Evolutionary conservation across 352 stramenopile species (phyloP).

Genomic region (Albugo laibachii): DNA sequence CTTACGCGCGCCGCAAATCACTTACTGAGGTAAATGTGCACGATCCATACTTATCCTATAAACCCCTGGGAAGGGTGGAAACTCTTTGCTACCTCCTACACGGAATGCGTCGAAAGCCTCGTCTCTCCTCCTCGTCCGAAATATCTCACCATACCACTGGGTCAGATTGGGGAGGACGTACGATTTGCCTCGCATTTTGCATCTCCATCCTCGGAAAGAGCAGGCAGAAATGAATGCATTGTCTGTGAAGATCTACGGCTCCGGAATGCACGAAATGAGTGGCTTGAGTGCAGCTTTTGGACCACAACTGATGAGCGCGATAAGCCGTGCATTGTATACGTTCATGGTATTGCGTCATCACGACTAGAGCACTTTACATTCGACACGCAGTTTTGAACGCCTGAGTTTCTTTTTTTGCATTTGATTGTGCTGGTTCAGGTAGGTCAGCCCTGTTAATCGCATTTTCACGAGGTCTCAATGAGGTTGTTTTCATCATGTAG

Average conservation of each 20-base stretch:
- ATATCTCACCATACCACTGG: conserved; percentile 36
- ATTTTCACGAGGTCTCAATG: too few relatives aligned
- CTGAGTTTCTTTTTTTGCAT: conserved; percentile 47
- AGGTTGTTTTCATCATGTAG: conserved; percentile 2
- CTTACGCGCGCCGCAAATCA: too few relatives aligned
- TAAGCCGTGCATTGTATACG: conserved; percentile 41
- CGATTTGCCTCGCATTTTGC: too few relatives aligned
- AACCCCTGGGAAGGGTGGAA: conserved; percentile 40
- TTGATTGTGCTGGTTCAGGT: conserved; percentile 36
- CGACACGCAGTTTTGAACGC: conserved; percentile 22
- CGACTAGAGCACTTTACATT: conserved; percentile 49
- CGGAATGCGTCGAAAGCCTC: conserved; percentile 53
- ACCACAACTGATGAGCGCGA: conserved; percentile 5
- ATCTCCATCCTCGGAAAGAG: conserved; percentile 8
- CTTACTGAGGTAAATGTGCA: too few relatives aligned
- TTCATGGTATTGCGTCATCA: conserved; percentile 63
- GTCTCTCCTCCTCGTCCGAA: conserved; percentile 29
- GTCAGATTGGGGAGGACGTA: conserved; percentile 7
- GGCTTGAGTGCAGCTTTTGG: conserved; percentile 47
- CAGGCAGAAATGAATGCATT: conserved; percentile 3
- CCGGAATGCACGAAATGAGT: conserved; percentile 21
- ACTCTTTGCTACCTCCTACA: conserved; percentile 48
- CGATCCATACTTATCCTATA: background rate
- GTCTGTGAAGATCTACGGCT: conserved; percentile 44
- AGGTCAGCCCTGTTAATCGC: background rate